Evolutionary conservation across 2,329 filamentous ascomycete genomes (phyloP), one percentile per base, ranked within the genome.

Genomic region (Aplosporella prunicola): DNA sequence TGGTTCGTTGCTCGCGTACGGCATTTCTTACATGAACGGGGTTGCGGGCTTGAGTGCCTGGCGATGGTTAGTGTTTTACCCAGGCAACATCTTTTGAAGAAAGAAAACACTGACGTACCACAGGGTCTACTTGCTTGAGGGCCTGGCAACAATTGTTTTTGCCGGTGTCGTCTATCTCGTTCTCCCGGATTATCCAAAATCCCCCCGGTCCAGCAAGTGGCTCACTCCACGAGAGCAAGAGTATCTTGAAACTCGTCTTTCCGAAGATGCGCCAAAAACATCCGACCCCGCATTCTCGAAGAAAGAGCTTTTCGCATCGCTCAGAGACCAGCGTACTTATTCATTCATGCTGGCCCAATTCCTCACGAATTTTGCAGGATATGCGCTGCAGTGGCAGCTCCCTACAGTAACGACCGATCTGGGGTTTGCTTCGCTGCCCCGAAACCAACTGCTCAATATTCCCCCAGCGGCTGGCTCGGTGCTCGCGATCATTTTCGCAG

Each of bases 391-490:
- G 5, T 66, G 62, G 61, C 57, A 64, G 9, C 47, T 66, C 2
- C 63, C 63, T 0, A 64, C 58, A 1, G 58, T 66, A 20, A 61
- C 61, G 7, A 65, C 63, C 0, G 56, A 53, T 23, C 51, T 67
- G 1, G 63, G 63, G 5, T 66, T 67, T 38, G 59, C 58, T 2
- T 50, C 49, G 2, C 49, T 67, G 11, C 64, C 63, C 0, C 49
- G 55, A 15, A 68, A 68, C 41, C 63, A 67, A 38, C 48, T 68
- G 5, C 54, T 67, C 6, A 64, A 66, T 40, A 63, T 68, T n/a
- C 63, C 64, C 0, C 64, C 64, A 1, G 63, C 64, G 20, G 62
- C 57, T 4, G 61, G 59, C 2, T 58, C 58, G 1, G 56, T 68
- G 2, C 41, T 60, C 0, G 52, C 58, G 1, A 57, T 64, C 16